Evolutionary conservation across 345 rosid species (phyloP).

Genomic region (Eucalyptus pauciflora): DNA sequence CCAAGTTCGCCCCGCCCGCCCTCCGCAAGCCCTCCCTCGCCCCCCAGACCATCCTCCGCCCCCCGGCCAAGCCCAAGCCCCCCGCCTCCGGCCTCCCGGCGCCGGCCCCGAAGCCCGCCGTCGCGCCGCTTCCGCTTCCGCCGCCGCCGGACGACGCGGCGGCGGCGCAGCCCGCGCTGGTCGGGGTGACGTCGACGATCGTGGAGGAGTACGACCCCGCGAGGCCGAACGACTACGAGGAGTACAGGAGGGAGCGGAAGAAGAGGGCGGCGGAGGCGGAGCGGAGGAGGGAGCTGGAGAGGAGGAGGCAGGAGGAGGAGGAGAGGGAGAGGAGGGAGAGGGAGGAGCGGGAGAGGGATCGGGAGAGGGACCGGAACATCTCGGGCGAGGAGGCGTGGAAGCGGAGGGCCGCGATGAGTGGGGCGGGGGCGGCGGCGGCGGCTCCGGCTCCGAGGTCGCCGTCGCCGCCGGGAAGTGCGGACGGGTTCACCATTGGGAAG

Average conservation of each 20-base stretch:
- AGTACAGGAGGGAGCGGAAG: constrained; percentile 69
- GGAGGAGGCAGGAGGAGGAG: constrained; percentile 76
- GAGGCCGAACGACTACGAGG: constrained; percentile 91
- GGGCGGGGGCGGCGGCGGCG: background rate
- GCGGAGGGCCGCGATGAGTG: constrained; percentile 88
- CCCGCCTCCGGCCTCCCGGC: background rate
- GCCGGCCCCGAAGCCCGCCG: background rate
- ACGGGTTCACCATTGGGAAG: constrained; percentile 66
- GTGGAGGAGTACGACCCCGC: constrained; percentile 94
- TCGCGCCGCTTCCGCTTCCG: background rate
- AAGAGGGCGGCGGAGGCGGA: constrained; percentile 70
- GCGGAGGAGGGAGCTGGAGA: constrained; percentile 67
- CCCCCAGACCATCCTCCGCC: constrained; percentile 54
- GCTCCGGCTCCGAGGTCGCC: constrained; percentile 39
- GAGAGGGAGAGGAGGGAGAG: constrained; percentile 49
- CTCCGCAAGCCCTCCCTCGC: constrained; percentile 78
- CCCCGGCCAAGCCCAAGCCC: constrained; percentile 47
- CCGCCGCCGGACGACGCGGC: background rate
- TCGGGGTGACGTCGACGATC: constrained; percentile 70
- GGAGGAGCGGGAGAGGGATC: constrained; percentile 37
- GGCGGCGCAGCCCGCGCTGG: constrained; percentile 49
- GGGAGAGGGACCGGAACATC: constrained; percentile 30
- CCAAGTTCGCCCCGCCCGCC: constrained; percentile 88
- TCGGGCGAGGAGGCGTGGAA: constrained; percentile 98
- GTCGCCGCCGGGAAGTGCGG: constrained; percentile 56